Conservation (phyloP, 495 filamentous ascomycete species). For the Corynascus novoguineensis region DNA sequence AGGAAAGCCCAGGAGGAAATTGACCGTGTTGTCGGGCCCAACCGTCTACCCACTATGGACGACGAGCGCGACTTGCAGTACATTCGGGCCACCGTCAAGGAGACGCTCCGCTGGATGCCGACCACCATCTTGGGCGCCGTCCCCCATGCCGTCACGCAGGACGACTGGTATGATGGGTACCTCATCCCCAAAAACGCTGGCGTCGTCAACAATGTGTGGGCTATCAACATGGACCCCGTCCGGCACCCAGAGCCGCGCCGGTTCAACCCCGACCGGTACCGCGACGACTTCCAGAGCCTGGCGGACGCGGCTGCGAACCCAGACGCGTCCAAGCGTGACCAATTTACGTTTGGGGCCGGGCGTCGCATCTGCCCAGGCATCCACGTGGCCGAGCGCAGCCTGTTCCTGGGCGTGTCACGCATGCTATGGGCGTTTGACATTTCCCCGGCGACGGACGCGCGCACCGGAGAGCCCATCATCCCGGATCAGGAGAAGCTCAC, state of each 20-base stretch:
- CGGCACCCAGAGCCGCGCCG: constrained; percentile 34
- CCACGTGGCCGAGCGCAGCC: constrained; percentile 51
- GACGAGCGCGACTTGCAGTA: constrained; percentile 51
- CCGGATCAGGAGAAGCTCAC: constrained; percentile 39
- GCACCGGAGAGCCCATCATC: constrained; percentile 31
- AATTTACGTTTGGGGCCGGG: constrained; percentile 53
- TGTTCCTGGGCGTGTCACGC: constrained; percentile 48
- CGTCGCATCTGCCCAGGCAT: constrained; percentile 56
- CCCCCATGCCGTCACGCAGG: constrained; percentile 48
- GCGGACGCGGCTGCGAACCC: constrained; percentile 32
- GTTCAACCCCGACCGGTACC: constrained; percentile 34
- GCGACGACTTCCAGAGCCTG: constrained; percentile 25
- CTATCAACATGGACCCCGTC: constrained; percentile 36
- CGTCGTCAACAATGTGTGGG: constrained; percentile 46
- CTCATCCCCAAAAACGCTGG: constrained; percentile 47
- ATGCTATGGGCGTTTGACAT: constrained; percentile 54
- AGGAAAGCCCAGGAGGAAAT: constrained; percentile 50
- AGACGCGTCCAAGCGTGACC: constrained; percentile 36
- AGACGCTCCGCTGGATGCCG: constrained; percentile 56
- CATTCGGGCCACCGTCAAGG: constrained; percentile 47
- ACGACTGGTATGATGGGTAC: constrained; percentile 49
- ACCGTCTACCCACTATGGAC: constrained; percentile 46
- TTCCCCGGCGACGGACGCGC: constrained; percentile 23
- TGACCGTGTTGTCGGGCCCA: constrained; percentile 47
- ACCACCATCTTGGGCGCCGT: constrained; percentile 50